Percentiles rank a stretch among this genome's conserved stretches.
Evolutionary conservation across 2,329 filamentous ascomycete species (phyloP).

Genomic region (Cryphonectria naterciae): DNA sequence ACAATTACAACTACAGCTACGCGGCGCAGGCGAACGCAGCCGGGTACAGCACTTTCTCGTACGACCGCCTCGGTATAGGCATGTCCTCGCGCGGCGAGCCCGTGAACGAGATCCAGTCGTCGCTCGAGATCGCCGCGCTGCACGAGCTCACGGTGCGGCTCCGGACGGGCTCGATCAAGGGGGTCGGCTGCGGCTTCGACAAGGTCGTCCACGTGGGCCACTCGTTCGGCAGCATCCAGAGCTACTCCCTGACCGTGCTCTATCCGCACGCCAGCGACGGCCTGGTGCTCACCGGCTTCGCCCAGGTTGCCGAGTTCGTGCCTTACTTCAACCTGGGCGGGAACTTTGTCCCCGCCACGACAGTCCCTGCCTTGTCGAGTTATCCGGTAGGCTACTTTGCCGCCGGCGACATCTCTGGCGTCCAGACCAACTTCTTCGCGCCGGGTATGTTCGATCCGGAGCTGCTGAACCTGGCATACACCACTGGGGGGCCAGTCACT

Average conservation of each 20-base stretch:
- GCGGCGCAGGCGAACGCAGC: slow-evolving; percentile 12
- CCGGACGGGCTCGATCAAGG: slow-evolving; percentile 14
- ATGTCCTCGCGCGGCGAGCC: slow-evolving; percentile 21
- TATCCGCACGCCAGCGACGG: slow-evolving; percentile 60
- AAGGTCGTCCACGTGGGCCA: slow-evolving; percentile 65
- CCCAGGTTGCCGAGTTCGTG: slow-evolving; percentile 50
- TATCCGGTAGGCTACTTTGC: slow-evolving; percentile 59
- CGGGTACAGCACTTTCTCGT: slow-evolving; percentile 28
- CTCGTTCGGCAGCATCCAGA: slow-evolving; percentile 64
- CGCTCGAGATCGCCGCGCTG: slow-evolving; percentile 24
- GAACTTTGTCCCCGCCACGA: slow-evolving; percentile 51
- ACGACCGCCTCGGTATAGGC: slow-evolving; percentile 25
- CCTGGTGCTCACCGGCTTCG: slow-evolving; percentile 65
- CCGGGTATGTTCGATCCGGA: slow-evolving; percentile 59
- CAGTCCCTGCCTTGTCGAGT: slow-evolving; percentile 35
- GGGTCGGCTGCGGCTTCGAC: slow-evolving; percentile 32
- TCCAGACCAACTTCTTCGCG: slow-evolving; percentile 57
- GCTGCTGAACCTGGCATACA: slow-evolving; percentile 51
- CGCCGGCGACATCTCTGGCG: slow-evolving; percentile 47
- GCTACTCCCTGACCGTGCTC: slow-evolving; percentile 56
- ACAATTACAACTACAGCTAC: slow-evolving; percentile 26
- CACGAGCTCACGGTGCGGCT: slow-evolving; percentile 20
- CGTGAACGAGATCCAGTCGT: slow-evolving; percentile 27
- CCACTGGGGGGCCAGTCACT: slow-evolving; percentile 59
- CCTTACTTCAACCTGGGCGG: slow-evolving; percentile 48